Conservation (phyloP, 2,329 filamentous ascomycete genomes). For the Penicillium polonicum region DNA sequence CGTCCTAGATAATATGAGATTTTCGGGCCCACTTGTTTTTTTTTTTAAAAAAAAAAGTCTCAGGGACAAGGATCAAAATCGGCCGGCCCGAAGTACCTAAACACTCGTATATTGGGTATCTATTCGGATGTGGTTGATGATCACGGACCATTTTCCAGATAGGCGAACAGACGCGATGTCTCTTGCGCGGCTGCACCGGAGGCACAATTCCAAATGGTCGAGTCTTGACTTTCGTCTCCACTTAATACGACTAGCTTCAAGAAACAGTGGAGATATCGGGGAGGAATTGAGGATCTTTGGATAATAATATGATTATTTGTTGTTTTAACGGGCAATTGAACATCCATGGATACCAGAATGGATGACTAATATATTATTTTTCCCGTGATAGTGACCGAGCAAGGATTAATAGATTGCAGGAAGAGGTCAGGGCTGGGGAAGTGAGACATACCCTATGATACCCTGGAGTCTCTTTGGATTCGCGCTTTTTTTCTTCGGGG, state of each 20-base stretch:
- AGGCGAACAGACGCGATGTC: constrained; percentile 13
- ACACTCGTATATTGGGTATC: background rate
- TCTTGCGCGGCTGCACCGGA: constrained; percentile 6
- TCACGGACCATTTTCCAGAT: constrained; percentile 3
- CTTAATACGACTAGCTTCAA: constrained; percentile 6
- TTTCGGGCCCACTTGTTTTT: background rate
- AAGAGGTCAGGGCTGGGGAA: background rate
- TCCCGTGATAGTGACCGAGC: background rate
- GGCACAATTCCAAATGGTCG: constrained; percentile 6
- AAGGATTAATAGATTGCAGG: constrained; percentile 8
- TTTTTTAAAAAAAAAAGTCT: background rate
- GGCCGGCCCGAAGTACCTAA: background rate
- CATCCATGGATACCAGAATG: background rate
- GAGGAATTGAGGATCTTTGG: background rate
- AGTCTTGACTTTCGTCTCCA: background rate
- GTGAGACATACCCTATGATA: constrained; percentile 3
- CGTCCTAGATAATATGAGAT: background rate
- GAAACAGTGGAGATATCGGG: constrained; percentile 2
- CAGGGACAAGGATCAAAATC: background rate
- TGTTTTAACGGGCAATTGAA: background rate
- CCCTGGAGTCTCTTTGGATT: background rate
- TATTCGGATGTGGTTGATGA: background rate
- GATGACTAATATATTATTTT: background rate
- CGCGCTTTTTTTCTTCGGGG: background rate
- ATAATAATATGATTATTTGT: background rate